Conservation (phyloP, 192 early-diverging fungal species). For the Rhizophagus prolifer region DNA sequence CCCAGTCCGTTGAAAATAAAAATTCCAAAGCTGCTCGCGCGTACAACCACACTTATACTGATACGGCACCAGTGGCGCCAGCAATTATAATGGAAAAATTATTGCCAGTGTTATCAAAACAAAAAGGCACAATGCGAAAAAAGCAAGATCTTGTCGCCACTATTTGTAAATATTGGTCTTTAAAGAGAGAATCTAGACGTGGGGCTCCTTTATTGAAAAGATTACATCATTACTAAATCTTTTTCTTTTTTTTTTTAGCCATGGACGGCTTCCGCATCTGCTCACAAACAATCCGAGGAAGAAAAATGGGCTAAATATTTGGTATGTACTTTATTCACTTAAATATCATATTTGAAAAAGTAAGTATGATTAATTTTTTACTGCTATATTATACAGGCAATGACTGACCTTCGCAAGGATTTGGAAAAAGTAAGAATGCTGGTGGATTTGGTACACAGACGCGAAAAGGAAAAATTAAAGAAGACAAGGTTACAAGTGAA, state of each 20-base stretch:
- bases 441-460: constrained; percentile 72
- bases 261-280: constrained; percentile 84
- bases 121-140: constrained; percentile 40
- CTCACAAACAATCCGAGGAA: constrained; percentile 77
- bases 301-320: constrained; percentile 67
- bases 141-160: constrained; percentile 58
- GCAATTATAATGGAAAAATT: constrained; percentile 58
- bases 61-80: constrained; percentile 64
- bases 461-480: constrained; percentile 70
- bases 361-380: neutral
- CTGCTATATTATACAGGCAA: constrained; percentile 30
- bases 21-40: constrained; percentile 54
- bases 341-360: neutral
- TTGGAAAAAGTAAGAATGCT: constrained; percentile 86
- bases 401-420: constrained; percentile 69
- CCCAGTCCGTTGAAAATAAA: neutral
- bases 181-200: constrained; percentile 86
- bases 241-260: constrained; percentile 56
- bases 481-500: constrained; percentile 57
- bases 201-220: constrained; percentile 95
- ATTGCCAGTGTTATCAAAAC: constrained; percentile 40
- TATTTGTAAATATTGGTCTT: constrained; percentile 91
- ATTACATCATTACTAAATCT: too few relatives aligned
- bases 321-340: constrained; percentile 35
- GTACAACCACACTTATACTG: constrained; percentile 61